phyloP scores from a whole-genome alignment of 2,329 filamentous ascomycete genomes.

The Trichophyton verrucosum region DNA sequence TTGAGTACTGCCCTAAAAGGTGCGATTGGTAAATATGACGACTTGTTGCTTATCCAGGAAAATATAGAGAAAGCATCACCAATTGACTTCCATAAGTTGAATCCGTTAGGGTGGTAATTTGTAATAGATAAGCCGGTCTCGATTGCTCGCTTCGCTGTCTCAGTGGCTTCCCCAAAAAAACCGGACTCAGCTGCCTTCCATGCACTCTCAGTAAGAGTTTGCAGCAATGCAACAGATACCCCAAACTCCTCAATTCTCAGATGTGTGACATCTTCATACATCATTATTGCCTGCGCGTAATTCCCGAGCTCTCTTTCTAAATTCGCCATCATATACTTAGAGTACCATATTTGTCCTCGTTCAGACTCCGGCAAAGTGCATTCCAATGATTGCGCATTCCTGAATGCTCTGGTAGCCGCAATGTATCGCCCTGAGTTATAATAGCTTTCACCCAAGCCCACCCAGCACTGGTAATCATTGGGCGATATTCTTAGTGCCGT shows the following conservation, averaged over 20 bases:
- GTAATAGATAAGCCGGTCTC: slow-evolving; percentile 52
- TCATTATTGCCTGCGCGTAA: slow-evolving; percentile 65
- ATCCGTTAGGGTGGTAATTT: slow-evolving; percentile 52
- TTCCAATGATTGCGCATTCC: slow-evolving; percentile 69
- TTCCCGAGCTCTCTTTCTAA: slow-evolving; percentile 87
- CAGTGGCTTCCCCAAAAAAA: slow-evolving; percentile 69
- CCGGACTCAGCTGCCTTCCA: slow-evolving; percentile 68
- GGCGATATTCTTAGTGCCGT: slow-evolving; percentile 73
- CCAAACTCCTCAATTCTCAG: slow-evolving; percentile 65
- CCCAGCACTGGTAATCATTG: slow-evolving; percentile 86
- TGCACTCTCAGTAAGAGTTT: slow-evolving; percentile 74
- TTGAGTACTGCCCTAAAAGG: slow-evolving; percentile 47
- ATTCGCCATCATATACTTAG: slow-evolving; percentile 91
- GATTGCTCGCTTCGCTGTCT: slow-evolving; percentile 58
- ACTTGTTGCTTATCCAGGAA: slow-evolving; percentile 59
- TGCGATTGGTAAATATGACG: slow-evolving; percentile 49
- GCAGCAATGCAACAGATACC: slow-evolving; percentile 73
- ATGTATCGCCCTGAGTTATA: slow-evolving; percentile 87
- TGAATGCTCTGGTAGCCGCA: slow-evolving; percentile 83
- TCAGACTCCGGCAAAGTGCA: slow-evolving; percentile 43
- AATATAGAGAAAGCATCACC: slow-evolving; percentile 82
- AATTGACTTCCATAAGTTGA: slow-evolving; percentile 91
- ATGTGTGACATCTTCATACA: slow-evolving; percentile 62
- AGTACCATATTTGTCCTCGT: slow-evolving; percentile 73
- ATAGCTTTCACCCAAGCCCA: slow-evolving; percentile 94